Conservation (phyloP, 2,329 filamentous ascomycete genomes). For the Alternaria arborescens region DNA sequence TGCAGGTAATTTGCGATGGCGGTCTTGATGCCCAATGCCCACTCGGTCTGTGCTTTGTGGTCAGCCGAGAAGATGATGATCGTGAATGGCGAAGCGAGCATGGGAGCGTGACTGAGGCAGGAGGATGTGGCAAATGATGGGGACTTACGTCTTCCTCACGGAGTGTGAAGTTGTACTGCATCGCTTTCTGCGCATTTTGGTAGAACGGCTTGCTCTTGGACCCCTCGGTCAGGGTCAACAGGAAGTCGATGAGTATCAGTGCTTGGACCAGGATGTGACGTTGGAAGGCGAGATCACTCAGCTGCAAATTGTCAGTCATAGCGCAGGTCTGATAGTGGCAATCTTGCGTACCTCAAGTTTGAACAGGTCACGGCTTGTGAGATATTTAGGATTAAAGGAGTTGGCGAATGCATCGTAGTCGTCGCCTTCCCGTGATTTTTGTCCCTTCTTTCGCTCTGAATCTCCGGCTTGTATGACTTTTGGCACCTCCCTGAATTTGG, state of each 20-base stretch:
- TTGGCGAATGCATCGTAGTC: conserved; percentile 71
- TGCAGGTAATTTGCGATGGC: conserved; percentile 85
- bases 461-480: conserved; percentile 73
- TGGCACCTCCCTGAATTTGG: conserved; percentile 77
- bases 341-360: conserved; percentile 77
- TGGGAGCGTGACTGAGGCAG: conserved; percentile 23
- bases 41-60: conserved; percentile 70
- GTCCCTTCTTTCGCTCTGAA: conserved; percentile 67
- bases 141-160: conserved; percentile 81
- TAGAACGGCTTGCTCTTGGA: conserved; percentile 81
- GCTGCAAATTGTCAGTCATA: conserved; percentile 59
- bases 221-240: conserved; percentile 85
- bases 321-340: conserved; percentile 25
- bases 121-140: conserved; percentile 21
- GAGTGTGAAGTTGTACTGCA: conserved; percentile 80
- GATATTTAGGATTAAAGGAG: conserved; percentile 95
- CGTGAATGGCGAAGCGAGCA: conserved; percentile 28
- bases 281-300: conserved; percentile 93
- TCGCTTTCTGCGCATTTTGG: conserved; percentile 80
- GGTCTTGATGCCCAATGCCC: conserved; percentile 80
- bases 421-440: conserved; percentile 70
- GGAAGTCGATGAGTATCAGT: conserved; percentile 91
- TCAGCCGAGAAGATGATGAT: conserved; percentile 44
- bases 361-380: conserved; percentile 97
- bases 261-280: conserved; percentile 95